Conservation (phyloP, 2,329 filamentous ascomycete genomes). For the Colletotrichum sp. region DNA sequence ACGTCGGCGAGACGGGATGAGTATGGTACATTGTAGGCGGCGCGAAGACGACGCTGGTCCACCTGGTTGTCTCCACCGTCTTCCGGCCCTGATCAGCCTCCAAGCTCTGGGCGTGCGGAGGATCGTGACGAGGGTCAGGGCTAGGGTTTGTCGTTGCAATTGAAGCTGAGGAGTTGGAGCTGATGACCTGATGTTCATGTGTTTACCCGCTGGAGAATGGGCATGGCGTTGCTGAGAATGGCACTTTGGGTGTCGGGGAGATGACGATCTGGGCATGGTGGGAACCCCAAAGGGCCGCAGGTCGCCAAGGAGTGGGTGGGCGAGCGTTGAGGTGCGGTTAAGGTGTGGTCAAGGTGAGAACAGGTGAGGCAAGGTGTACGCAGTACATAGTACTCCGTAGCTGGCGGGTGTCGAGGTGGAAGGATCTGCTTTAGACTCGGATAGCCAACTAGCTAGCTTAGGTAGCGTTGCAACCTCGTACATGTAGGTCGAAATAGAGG, state of each 20-base stretch:
- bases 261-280: not conserved
- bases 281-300: not conserved
- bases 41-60: slow-evolving; percentile 9
- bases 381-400: not conserved
- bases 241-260: not conserved
- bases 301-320: not conserved
- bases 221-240: not conserved
- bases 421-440: not conserved
- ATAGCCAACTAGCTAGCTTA: not conserved
- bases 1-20: not conserved
- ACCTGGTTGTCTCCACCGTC: not conserved
- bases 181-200: slow-evolving; percentile 22
- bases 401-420: not conserved
- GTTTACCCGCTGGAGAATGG: slow-evolving; percentile 21
- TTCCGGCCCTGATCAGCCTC: slow-evolving; percentile 12
- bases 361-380: not conserved
- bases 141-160: slow-evolving; percentile 12
- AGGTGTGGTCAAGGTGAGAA: not conserved
- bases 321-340: not conserved
- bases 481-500: not conserved
- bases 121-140: slow-evolving; percentile 13
- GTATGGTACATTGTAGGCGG: not conserved
- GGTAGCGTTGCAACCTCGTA: not conserved
- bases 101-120: slow-evolving; percentile 4
- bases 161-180: slow-evolving; percentile 21